Evolutionary conservation across 1,284 basidiomycete genomes (phyloP).

Genomic region (Sanghuangporus sanghuang): DNA sequence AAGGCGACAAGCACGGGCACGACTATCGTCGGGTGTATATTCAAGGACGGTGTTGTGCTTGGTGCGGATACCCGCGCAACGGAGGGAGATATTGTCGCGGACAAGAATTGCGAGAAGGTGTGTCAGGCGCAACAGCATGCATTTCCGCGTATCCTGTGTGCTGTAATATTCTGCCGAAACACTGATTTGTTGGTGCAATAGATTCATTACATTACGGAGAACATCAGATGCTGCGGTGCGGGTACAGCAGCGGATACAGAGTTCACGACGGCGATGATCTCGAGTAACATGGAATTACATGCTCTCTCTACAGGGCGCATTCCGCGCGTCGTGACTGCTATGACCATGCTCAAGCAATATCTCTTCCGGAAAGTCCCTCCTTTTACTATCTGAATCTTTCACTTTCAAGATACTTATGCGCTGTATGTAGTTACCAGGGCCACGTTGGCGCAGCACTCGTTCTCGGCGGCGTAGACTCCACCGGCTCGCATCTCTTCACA

Average conservation of each 20-base stretch:
- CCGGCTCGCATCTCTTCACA: constrained; percentile 94
- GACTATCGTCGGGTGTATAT: constrained; percentile 96
- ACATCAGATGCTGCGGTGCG: constrained; percentile 96
- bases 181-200: constrained; percentile 28
- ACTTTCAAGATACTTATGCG: not conserved
- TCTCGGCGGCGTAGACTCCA: constrained; percentile 92
- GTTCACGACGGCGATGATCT: constrained; percentile 90
- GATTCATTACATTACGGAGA: constrained; percentile 96
- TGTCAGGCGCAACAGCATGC: constrained; percentile 15
- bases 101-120: constrained; percentile 99
- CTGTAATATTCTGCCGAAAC: not conserved
- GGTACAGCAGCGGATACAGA: constrained; percentile 98
- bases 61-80: constrained; percentile 98
- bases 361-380: constrained; percentile 58
- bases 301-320: constrained; percentile 80
- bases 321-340: constrained; percentile 90
- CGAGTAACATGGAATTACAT: constrained; percentile 90
- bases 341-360: constrained; percentile 96
- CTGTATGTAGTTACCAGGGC: constrained; percentile 74
- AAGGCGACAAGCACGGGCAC: constrained; percentile 95
- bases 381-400: not conserved
- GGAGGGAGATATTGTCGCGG: constrained; percentile 92
- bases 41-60: constrained; percentile 89
- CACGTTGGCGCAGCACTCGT: constrained; percentile 95
- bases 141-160: not conserved